phyloP scores from a whole-genome alignment of 1,139 yeast species.

The Geotrichum restrictum region DNA sequence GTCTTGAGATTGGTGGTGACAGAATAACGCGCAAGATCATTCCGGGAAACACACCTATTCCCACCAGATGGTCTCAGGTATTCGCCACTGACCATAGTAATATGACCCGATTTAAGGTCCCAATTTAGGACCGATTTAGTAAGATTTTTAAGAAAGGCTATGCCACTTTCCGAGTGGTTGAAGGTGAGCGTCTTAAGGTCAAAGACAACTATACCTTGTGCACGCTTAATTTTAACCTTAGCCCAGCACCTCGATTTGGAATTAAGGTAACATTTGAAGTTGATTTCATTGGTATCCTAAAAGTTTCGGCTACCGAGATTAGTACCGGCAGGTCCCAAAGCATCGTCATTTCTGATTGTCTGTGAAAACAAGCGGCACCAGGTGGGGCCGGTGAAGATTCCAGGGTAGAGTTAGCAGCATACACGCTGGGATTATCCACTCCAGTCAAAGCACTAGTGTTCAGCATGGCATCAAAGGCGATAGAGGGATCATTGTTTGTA shows the following conservation, averaged over 20 bases:
- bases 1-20: slow-evolving; percentile 95
- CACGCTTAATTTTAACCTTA: slow-evolving; percentile 86
- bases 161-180: slow-evolving; percentile 86
- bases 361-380: too few relatives aligned
- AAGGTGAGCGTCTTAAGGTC: slow-evolving; percentile 91
- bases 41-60: slow-evolving; percentile 87
- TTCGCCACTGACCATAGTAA: too few relatives aligned
- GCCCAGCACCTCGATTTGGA: slow-evolving; percentile 96
- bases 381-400: too few relatives aligned
- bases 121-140: too few relatives aligned
- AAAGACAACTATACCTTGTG: slow-evolving; percentile 92
- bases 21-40: slow-evolving; percentile 88
- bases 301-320: slow-evolving; percentile 91
- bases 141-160: too few relatives aligned
- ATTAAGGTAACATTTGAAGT: slow-evolving; percentile 89
- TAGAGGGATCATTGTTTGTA: too few relatives aligned
- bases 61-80: slow-evolving; percentile 87
- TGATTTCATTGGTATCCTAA: slow-evolving; percentile 89
- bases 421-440: too few relatives aligned
- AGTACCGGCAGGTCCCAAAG: slow-evolving; percentile 81
- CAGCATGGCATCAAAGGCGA: too few relatives aligned
- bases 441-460: too few relatives aligned
- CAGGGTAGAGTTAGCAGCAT: too few relatives aligned
- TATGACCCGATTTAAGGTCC: too few relatives aligned
- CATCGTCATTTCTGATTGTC: too few relatives aligned